Evolutionary conservation across 345 rosid species (phyloP), one percentile per base, ranked within the genome.

Genomic region (Populus pruinosa): DNA sequence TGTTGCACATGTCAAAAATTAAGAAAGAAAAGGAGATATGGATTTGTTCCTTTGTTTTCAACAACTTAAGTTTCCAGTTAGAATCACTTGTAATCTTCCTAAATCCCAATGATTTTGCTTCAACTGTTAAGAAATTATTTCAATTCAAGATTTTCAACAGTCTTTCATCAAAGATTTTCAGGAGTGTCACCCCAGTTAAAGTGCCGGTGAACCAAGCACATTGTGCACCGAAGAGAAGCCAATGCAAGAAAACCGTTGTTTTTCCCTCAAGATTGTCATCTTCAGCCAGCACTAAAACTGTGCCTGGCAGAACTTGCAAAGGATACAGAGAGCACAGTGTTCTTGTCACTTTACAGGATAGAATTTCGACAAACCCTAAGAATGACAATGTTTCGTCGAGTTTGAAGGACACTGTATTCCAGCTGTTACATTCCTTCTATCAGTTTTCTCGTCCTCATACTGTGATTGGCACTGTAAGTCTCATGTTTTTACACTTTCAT

Each of bases 401-500:
- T 55, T 76, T 67, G 27, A 18, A 38, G n/a, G 27, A 59, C 5
- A 6, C 53, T n/a, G 67, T 23, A 5, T 5, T 68, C 9, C 21
- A 67, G 13, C 69, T 77, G 7, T 14, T 82, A 3, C 9, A 75
- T 64, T 76, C 79, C 2, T 47, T 85, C 23, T 78, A 64, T 74
- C 55, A 53, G 10, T 85, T 85, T 70, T 80, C 81, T 27, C 85
- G 87, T 62, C 87, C 87, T 41, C 84, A 80, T n/a, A 82, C 87
- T 1, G 72, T 85, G 12, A 71, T 77, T 65, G 86, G 87, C 78
- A 85, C 85, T 3, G 84, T 80, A 43, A 85, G 85, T 80, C 59
- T 17, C 9, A 6, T 13, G 8, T 49, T 50, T 14, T 14, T 5
- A 9, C 17, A 25, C 21, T 50, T 23, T 21, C 14, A 17, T 72